Percentiles rank a stretch among this genome's conserved stretches.
Conservation (phyloP, 2,329 filamentous ascomycete genomes). For the Sporothrix sp. region DNA sequence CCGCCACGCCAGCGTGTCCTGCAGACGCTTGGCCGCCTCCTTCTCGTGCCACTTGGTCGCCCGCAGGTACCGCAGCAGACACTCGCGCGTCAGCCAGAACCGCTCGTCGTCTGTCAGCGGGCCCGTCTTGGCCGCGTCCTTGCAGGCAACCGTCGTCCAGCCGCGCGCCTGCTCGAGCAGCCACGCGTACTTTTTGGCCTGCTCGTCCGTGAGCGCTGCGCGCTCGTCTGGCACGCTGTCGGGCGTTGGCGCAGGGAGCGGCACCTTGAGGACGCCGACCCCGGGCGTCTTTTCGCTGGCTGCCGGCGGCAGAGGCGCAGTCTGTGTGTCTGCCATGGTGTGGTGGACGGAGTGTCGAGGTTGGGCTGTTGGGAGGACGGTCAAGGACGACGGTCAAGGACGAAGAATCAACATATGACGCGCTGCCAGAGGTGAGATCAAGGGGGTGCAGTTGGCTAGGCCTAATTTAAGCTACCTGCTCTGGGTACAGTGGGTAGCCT, state of each 20-base stretch:
- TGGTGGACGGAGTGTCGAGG: neutral
- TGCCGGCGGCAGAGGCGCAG: neutral
- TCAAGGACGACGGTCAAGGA: too few species aligned
- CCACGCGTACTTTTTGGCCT: conserved; percentile 70
- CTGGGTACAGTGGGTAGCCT: too few species aligned
- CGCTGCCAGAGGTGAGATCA: too few species aligned
- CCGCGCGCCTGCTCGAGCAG: conserved; percentile 60
- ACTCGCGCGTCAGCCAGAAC: conserved; percentile 87
- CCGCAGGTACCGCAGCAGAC: conserved; percentile 82
- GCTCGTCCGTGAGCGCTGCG: conserved; percentile 59
- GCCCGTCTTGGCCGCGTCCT: conserved; percentile 42
- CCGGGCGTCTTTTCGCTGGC: conserved; percentile 17
- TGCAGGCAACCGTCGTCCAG: conserved; percentile 60
- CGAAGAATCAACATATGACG: neutral
- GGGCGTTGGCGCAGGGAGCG: conserved; percentile 48
- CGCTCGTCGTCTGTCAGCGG: conserved; percentile 70
- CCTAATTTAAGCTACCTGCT: too few species aligned
- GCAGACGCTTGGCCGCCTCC: conserved; percentile 69
- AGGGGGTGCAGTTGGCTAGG: too few species aligned
- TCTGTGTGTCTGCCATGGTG: conserved; percentile 6
- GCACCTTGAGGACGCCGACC: conserved; percentile 26
- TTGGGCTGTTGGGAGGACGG: too few species aligned
- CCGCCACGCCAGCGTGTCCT: conserved; percentile 75
- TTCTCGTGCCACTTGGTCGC: conserved; percentile 82
- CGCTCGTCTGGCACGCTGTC: conserved; percentile 47